Evolutionary conservation across 2,329 filamentous ascomycete genomes (phyloP).

Genomic region (Macrophomina tecta): DNA sequence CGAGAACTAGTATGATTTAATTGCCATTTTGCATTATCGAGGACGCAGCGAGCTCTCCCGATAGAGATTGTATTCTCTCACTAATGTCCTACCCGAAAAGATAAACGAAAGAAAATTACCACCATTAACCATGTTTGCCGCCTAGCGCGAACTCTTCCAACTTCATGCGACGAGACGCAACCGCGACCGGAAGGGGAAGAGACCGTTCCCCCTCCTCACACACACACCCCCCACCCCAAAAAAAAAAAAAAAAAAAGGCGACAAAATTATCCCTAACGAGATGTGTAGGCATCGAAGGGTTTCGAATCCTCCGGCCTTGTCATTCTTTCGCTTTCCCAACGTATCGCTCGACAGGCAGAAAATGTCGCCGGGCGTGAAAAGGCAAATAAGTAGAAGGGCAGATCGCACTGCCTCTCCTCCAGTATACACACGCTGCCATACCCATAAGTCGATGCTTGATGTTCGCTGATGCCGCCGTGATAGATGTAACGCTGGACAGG

Average conservation of each 20-base stretch:
- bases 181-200: not conserved
- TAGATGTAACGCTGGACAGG: slow-evolving; percentile 14
- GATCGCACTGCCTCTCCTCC: not conserved
- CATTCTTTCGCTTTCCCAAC: not conserved
- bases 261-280: no score
- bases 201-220: not conserved
- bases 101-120: slow-evolving; percentile 11
- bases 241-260: not conserved
- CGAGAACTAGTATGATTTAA: not conserved
- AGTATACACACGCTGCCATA: not conserved
- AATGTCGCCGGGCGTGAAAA: not conserved
- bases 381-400: not conserved
- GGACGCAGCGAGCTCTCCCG: not conserved
- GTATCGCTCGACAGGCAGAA: not conserved
- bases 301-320: not conserved
- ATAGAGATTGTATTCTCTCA: not conserved
- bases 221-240: no score
- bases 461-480: slow-evolving; percentile 21
- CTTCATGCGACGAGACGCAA: not conserved
- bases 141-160: not conserved
- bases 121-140: slow-evolving; percentile 1
- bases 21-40: not conserved
- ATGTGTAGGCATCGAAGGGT: not conserved
- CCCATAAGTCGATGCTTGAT: slow-evolving; percentile 10
- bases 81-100: slow-evolving; percentile 7